Evolutionary conservation across 768 basidiomycete species (phyloP), one percentile per base, ranked within the genome.

Genomic region (Rossbeevera mucosa): DNA sequence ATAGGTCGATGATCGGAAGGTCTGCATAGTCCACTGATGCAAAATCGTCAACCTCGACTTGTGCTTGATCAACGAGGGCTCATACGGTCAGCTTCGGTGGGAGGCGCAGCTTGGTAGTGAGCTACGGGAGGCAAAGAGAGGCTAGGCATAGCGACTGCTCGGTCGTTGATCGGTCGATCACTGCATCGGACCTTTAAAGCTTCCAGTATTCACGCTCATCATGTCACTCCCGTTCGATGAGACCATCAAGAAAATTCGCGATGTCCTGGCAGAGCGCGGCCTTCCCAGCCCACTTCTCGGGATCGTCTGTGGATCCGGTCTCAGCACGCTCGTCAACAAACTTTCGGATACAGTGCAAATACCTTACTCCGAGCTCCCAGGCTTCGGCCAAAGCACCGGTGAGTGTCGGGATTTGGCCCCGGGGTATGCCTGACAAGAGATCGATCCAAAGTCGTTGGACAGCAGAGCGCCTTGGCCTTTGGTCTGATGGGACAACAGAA

Each of bases 291-390:
- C 91, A 9, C 74, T 74, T 29, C 79, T 92, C 16, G 92, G 86
- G 18, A 90, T 94, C 59, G 83, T 94, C 24, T 94, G 91, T 65
- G 92, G 93, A 51, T 89, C 87, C 1, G 92, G 93, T 3, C 73
- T 94, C 47, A 83, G 82, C 61, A 89, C 88, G 1, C 76, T 95
- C 24, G 88, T 80, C 0, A 75, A 78, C 11, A 78, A 71, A 30
- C 69, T 91, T 48, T 76, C 76, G 25, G 77, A 86, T 49, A 71
- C 74, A 2, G 74, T 81, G 0, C 71, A 77, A 47, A 74, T 94
- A 46, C 79, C 81, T 0, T 94, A 94, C 63, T 73, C 75, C 9
- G 67, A 74, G 31, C 74, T 94, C 13, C 80, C 82, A 18, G 91
- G 90, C 1, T 93, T 94, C 59, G 80, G 77, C 5, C 76, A 76